A percentile compares a stretch with the other conserved stretches of the same genome.
Evolutionary conservation across 1,139 yeast genomes (phyloP).

Genomic region (Tardiomyces blankii): DNA sequence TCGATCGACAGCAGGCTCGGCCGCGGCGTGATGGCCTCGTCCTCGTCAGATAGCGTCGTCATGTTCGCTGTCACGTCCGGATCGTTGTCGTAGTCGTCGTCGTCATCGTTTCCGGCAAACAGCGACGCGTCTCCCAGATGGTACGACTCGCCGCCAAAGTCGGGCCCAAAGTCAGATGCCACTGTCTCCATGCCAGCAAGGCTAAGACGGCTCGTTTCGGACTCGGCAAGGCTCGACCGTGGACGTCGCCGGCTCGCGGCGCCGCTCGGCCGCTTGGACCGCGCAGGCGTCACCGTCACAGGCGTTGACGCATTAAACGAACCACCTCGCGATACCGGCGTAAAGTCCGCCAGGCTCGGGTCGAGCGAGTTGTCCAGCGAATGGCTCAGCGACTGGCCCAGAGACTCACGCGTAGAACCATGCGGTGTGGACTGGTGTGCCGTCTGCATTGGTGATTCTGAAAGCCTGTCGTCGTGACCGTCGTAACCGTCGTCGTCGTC

Average conservation of each 20-base stretch:
- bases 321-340: neutral
- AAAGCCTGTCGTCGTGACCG: no score
- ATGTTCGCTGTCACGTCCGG: slow-evolving; percentile 1
- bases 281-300: neutral
- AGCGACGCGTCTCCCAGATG: neutral
- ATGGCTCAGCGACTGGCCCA: neutral
- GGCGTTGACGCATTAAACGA: neutral
- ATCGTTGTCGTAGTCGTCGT: neutral
- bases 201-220: neutral
- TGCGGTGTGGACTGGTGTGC: no score
- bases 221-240: neutral
- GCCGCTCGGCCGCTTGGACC: neutral
- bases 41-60: neutral
- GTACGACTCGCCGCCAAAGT: neutral
- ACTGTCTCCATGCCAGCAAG: neutral
- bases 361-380: neutral
- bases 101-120: neutral
- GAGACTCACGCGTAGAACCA: no score
- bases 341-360: neutral
- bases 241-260: neutral
- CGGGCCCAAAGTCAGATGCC: neutral
- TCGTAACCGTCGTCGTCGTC: no score
- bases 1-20: neutral
- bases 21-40: neutral
- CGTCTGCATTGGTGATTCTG: no score